Evolutionary conservation across 805 yeast genomes (phyloP).

Genomic region (Sporopachydermia quercuum): DNA sequence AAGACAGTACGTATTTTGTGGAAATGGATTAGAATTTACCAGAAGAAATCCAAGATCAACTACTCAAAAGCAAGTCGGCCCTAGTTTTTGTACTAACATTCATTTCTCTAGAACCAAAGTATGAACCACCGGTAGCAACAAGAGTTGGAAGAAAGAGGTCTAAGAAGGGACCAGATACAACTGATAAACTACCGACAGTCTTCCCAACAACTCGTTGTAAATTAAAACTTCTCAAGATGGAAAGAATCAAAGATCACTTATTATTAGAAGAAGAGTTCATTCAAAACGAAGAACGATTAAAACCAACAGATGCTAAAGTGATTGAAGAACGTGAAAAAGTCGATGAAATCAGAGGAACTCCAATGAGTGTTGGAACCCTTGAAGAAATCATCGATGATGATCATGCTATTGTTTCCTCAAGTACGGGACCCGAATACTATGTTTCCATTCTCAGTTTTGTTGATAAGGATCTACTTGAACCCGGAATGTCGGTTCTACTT

Average conservation of each 20-base stretch:
- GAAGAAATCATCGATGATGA: conserved; percentile 98
- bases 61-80: too few relatives aligned
- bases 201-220: conserved; percentile 90
- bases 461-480: conserved; percentile 89
- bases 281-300: conserved; percentile 83
- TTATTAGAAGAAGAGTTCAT: conserved; percentile 92
- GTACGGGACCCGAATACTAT: conserved; percentile 94
- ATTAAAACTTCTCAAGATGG: conserved; percentile 78
- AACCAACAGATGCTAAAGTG: conserved; percentile 92
- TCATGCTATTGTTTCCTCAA: conserved; percentile 92
- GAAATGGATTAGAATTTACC: neutral
- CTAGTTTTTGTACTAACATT: too few relatives aligned
- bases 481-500: conserved; percentile 88
- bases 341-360: conserved; percentile 91
- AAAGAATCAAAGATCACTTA: conserved; percentile 91
- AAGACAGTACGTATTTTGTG: conserved; percentile 15
- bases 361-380: conserved; percentile 90
- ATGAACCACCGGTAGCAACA: conserved; percentile 96
- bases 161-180: conserved; percentile 81
- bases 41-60: neutral
- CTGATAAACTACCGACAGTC: conserved; percentile 70
- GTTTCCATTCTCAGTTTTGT: conserved; percentile 93
- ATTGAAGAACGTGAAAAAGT: conserved; percentile 92
- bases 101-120: conserved; percentile 90
- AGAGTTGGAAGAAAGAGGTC: conserved; percentile 79